phyloP scores from a whole-genome alignment of 2,329 filamentous ascomycete genomes.

The Hirsutella minnesotensis region DNA sequence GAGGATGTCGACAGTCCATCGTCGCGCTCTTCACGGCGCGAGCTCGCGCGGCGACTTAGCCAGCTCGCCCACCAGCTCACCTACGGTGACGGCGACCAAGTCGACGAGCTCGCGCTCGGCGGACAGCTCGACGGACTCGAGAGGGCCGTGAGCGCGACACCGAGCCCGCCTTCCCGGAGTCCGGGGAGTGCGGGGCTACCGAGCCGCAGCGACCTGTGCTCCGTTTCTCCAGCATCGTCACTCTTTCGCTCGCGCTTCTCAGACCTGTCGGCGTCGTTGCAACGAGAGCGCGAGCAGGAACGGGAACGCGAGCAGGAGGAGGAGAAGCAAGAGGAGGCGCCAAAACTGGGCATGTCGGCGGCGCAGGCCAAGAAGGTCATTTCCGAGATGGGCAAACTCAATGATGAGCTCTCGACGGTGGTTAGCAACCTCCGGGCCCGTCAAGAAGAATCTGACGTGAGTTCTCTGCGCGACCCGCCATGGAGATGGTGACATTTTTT shows the following conservation, averaged over 20 bases:
- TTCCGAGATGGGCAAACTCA: constrained; percentile 28
- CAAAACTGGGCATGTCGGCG: constrained; percentile 19
- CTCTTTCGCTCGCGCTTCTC: constrained; percentile 26
- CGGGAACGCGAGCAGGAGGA: constrained; percentile 14
- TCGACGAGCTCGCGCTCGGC: constrained; percentile 24
- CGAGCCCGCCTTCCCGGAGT: constrained; percentile 6
- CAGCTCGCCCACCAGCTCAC: constrained; percentile 26
- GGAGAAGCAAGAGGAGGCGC: constrained; percentile 14
- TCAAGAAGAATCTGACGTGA: constrained; percentile 48
- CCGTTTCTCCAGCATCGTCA: constrained; percentile 22
- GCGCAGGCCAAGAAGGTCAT: constrained; percentile 25
- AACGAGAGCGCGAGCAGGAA: constrained; percentile 16
- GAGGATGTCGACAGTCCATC: constrained; percentile 4
- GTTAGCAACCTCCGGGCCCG: constrained; percentile 39
- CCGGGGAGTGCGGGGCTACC: constrained; percentile 14
- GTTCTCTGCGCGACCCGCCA: too few species aligned
- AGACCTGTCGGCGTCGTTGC: constrained; percentile 24
- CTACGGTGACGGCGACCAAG: constrained; percentile 16
- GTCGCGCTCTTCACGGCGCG: constrained; percentile 23
- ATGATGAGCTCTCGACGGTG: constrained; percentile 35
- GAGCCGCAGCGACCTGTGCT: constrained; percentile 14
- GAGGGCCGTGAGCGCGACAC: constrained; percentile 10
- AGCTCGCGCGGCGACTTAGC: constrained; percentile 29
- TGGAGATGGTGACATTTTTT: neutral
- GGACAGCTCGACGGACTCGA: constrained; percentile 26